A percentile compares a stretch with the other conserved stretches of the same genome.
Evolutionary conservation across 1,284 basidiomycete genomes (phyloP).

Genomic region (Schizophyllum commune): DNA sequence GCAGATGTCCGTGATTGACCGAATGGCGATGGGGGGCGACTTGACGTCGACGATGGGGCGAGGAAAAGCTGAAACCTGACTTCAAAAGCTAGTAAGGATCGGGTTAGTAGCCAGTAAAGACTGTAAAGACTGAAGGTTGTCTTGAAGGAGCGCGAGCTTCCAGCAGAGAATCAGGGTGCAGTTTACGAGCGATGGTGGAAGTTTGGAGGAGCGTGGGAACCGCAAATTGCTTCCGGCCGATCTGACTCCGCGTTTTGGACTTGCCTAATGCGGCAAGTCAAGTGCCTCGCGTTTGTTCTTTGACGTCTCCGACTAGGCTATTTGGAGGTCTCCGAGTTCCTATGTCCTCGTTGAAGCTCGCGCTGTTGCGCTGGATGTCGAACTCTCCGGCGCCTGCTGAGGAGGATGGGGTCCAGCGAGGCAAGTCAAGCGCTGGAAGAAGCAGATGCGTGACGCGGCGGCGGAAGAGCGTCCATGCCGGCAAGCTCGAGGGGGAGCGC

Average conservation of each 20-base stretch:
- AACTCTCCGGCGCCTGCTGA: no score
- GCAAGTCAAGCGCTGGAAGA: not conserved
- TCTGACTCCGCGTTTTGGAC: not conserved
- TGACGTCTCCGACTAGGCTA: no score
- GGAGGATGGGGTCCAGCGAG: not conserved
- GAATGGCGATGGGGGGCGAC: no score
- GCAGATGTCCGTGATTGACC: no score
- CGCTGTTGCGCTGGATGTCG: not conserved
- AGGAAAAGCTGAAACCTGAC: no score
- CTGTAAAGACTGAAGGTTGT: no score
- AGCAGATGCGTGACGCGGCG: not conserved
- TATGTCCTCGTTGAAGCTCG: not conserved
- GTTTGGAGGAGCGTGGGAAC: not conserved
- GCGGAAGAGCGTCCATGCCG: not conserved
- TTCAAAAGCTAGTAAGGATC: no score
- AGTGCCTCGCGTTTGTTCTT: not conserved
- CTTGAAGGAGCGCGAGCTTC: not conserved
- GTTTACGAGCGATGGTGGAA: not conserved
- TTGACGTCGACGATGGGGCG: no score
- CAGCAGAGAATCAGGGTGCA: not conserved
- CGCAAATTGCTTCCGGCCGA: not conserved
- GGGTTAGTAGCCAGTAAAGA: no score
- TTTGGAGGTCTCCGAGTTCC: not conserved
- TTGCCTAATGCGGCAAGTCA: not conserved
- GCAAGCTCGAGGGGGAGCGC: not conserved